phyloP scores from a whole-genome alignment of 1,284 basidiomycete species.

The Irpex sp. region DNA sequence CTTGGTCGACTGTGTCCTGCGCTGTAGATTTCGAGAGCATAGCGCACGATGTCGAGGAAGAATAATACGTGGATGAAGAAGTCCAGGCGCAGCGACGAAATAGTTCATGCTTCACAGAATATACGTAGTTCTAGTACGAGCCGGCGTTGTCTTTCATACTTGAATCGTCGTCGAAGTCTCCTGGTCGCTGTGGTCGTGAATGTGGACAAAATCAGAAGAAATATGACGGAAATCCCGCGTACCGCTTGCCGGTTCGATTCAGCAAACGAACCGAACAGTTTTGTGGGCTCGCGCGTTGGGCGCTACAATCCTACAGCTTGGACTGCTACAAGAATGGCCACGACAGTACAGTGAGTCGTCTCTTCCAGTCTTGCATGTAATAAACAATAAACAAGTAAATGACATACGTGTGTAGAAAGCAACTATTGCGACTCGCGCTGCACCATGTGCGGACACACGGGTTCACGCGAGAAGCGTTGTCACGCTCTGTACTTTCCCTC shows the following conservation, averaged over 20 bases:
- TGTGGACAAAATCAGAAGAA: not conserved
- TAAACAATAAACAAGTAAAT: not conserved
- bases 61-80: not conserved
- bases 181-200: too few species aligned
- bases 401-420: constrained; percentile 12
- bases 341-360: not conserved
- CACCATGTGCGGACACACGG: constrained; percentile 63
- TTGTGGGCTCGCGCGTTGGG: not conserved
- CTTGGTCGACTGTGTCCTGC: constrained; percentile 4
- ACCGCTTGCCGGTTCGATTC: not conserved
- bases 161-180: not conserved
- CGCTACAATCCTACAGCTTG: not conserved
- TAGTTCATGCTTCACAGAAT: not conserved
- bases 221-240: not conserved
- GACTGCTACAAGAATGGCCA: not conserved
- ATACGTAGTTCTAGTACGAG: not conserved
- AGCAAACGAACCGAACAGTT: not conserved
- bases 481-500: constrained; percentile 56
- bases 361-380: not conserved
- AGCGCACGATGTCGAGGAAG: not conserved
- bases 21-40: not conserved
- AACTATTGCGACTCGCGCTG: constrained; percentile 55
- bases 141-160: not conserved
- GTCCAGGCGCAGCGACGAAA: not conserved
- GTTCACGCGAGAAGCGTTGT: constrained; percentile 68